Evolutionary conservation across 192 early-diverging fungal genomes (phyloP), one percentile per base, ranked within the genome.

Genomic region (Chytriomyces sp.): DNA sequence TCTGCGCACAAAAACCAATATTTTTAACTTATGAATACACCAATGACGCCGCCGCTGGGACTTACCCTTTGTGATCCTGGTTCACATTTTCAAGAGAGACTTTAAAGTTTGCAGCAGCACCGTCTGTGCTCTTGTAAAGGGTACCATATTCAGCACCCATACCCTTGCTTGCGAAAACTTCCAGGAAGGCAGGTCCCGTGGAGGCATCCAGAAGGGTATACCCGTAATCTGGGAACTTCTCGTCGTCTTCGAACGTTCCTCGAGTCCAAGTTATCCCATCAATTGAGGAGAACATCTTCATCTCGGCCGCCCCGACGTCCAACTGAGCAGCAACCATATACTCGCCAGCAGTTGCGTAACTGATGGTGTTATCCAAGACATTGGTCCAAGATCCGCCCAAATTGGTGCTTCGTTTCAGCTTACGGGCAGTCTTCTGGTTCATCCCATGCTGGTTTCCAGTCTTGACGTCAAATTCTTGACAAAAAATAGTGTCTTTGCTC

Each of bases 181-280:
- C 93, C 8, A 99, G 68, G 23, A 98, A 86, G 7, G 97, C 80
- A 13, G 88, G 82, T 43, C 92, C 93, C 0, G 94, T 93, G 35
- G 91, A 86, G 9, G 92, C 90, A 64, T 94, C 93, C 50, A 99
- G 73, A 7, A 98, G 89, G 18, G 96, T 98, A 80, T 95, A 82
- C 9, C 81, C 93, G 63, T 92, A 85, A 46, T 91, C 88, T 18
- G 90, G 85, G 61, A 95, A 83, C 61, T 87, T 83, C 45, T 89
- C 82, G 50, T 89, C 89, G 18, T 91, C 90, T 43, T 97, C 95
- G 88, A 97, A 98, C 45, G 85, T 86, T 0, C 94, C 95, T 65
- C 84, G 78, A 9, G 85, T 82, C 83, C 92, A 95, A 4, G 87
- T 82, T 7, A 79, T 67, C 1, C 95, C 95, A 77, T 98, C 90